Evolutionary conservation across 192 early-diverging fungal genomes (phyloP).

Genomic region (Paraglomus brasilianum): DNA sequence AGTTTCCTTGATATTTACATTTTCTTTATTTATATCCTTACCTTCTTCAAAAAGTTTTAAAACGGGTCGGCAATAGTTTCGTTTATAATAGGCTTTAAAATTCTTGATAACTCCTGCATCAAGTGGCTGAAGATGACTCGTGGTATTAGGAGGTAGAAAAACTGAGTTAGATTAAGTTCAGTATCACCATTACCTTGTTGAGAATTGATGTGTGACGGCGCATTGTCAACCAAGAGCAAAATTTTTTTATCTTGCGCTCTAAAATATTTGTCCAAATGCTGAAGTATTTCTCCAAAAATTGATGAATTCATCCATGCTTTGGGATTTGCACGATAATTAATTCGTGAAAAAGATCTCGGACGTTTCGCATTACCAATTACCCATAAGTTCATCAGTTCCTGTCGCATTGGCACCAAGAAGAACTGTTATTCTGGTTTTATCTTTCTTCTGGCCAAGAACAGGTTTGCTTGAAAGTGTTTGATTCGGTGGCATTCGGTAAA

Average conservation of each 20-base stretch:
- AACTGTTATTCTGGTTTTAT: slow-evolving; percentile 21
- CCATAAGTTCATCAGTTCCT: slow-evolving; percentile 12
- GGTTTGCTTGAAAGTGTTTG: slow-evolving; percentile 1
- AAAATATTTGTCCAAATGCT: neutral
- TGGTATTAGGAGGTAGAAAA: neutral
- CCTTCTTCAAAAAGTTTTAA: slow-evolving; percentile 11
- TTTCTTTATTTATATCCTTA: neutral
- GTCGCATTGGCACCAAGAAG: neutral
- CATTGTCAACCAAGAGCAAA: slow-evolving; percentile 9
- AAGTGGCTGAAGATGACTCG: neutral
- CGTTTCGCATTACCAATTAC: neutral
- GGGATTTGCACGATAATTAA: slow-evolving; percentile 17
- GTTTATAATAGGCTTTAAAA: slow-evolving; percentile 18
- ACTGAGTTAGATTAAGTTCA: neutral
- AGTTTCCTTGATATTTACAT: neutral
- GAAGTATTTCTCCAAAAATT: slow-evolving; percentile 4
- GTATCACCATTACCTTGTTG: neutral
- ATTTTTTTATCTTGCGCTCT: slow-evolving; percentile 15
- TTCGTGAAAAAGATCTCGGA: neutral
- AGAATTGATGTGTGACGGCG: neutral
- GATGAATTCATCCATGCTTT: slow-evolving; percentile 12
- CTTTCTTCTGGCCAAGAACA: slow-evolving; percentile 3
- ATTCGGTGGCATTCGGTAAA: neutral
- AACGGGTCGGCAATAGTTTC: neutral
- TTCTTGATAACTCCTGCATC: neutral